Evolutionary conservation across 768 basidiomycete genomes (phyloP), one percentile per base, ranked within the genome.

Genomic region (Pulveroboletus sp.): DNA sequence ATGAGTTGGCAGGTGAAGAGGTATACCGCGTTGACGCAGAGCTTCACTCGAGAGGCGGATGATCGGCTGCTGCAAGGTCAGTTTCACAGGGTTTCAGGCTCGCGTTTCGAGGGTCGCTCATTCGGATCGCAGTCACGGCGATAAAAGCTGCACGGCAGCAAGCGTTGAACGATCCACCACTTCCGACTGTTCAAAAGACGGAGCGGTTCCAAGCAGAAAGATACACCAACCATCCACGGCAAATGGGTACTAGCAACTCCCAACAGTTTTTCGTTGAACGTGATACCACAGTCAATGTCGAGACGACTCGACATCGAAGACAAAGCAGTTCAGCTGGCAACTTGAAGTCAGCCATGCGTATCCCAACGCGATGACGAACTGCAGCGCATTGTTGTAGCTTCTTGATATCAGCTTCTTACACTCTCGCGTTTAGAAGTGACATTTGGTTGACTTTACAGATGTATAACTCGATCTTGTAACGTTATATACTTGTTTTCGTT

Each of bases 1-100:
- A 81, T 91, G 75, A 82, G 82, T 59, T 89, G 86, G 83, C 86
- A 89, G 65, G 85, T 89, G 51, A 85, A 86, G 71, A 78, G 83
- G 17, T 91, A 88, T 67, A 81, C 85, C 29, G 80, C 83, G 24
- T 71, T 92, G 47, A 87, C 85, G 78, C 82, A 89, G 67, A 86
- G 85, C 53, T 91, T 88, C 59, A 83, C 82, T 55, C 75, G 79
- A 34, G 87, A 91, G 68, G 89, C 89, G 20, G 88, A 89, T 55
- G 64, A 76, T 10, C 82, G 82, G 64, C 61, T 85, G 32, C 62
- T 84, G 30, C 81, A 85, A 73, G 81, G 88, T 88, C 30, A 48
- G 58, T 46, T 30, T 49, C 29, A 49, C 17, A n/a, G n/a, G n/a
- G n/a, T n/a, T 34, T 30, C 17, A 19, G 12, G 14, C 17, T 12